A percentile compares a stretch with the other conserved stretches of the same genome.
These are phyloP conservation scores for Leccinum fibrillosum DNA, from an alignment of 768 basidiomycete species.

Conservation along the genomic window DNA sequence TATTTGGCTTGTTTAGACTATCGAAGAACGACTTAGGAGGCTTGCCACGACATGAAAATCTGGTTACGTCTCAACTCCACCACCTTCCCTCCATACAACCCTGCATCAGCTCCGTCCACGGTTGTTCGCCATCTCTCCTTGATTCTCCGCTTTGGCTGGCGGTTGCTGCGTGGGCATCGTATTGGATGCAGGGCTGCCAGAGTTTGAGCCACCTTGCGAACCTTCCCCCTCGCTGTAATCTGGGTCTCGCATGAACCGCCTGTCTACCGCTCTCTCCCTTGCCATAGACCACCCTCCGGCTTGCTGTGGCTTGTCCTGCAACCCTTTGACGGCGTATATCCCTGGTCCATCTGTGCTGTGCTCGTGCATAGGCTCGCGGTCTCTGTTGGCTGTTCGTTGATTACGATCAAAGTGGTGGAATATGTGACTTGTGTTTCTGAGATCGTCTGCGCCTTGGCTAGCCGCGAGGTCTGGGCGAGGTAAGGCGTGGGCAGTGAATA, in stretches of 20 bases:
- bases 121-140: conserved; percentile 7
- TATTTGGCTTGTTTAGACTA: background rate
- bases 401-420: conserved; percentile 32
- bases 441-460: conserved; percentile 13
- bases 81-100: background rate
- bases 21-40: background rate
- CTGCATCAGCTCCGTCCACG: conserved; percentile 2
- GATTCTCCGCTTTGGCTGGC: conserved; percentile 1
- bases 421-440: conserved; percentile 19
- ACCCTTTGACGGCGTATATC: background rate
- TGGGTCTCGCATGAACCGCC: conserved; percentile 22
- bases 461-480: conserved; percentile 25
- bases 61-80: background rate
- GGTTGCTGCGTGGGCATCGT: conserved; percentile 14
- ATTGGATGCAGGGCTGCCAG: conserved; percentile 8
- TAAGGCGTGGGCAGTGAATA: conserved; percentile 16
- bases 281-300: background rate
- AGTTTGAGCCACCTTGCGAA: background rate
- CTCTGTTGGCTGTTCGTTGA: conserved; percentile 20
- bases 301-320: background rate
- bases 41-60: background rate
- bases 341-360: background rate
- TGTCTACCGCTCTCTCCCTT: conserved; percentile 1
- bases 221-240: conserved; percentile 24
- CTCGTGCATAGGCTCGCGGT: conserved; percentile 5